These are phyloP conservation scores for Yarrowia sp. DNA, from an alignment of 805 yeast genomes.

Conservation along the genomic window DNA sequence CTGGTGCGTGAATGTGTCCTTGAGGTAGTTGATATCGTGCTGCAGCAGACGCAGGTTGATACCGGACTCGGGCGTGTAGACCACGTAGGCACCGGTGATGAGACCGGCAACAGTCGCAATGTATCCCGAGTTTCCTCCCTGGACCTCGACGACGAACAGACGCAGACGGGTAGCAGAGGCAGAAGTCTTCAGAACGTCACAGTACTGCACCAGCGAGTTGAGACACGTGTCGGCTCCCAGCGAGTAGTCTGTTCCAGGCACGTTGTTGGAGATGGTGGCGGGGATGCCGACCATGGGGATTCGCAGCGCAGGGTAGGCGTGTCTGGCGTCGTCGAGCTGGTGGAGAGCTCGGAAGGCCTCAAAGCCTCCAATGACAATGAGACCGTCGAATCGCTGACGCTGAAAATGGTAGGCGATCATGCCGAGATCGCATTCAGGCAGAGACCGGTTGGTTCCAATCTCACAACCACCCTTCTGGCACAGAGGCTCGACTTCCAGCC, in stretches of 20 bases:
- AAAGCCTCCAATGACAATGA: slow-evolving; percentile 92
- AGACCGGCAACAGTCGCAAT: slow-evolving; percentile 86
- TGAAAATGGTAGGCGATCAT: slow-evolving; percentile 92
- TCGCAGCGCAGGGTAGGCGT: slow-evolving; percentile 84
- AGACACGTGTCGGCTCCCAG: slow-evolving; percentile 95
- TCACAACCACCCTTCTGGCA: slow-evolving; percentile 92
- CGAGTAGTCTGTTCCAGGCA: slow-evolving; percentile 98
- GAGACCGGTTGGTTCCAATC: slow-evolving; percentile 90
- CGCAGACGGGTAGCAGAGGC: slow-evolving; percentile 95
- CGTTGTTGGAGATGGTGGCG: slow-evolving; percentile 95
- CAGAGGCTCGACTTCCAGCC: slow-evolving; percentile 92
- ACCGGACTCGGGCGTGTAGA: slow-evolving; percentile 88
- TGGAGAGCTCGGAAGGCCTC: slow-evolving; percentile 91
- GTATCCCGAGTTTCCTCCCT: slow-evolving; percentile 96
- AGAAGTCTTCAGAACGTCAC: slow-evolving; percentile 93
- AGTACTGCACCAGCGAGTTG: slow-evolving; percentile 86
- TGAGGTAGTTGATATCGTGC: slow-evolving; percentile 74
- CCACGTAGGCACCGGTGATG: slow-evolving; percentile 89
- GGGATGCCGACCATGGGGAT: slow-evolving; percentile 95
- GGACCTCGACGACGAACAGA: slow-evolving; percentile 95
- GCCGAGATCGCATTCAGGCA: slow-evolving; percentile 86
- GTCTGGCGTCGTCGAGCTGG: slow-evolving; percentile 79
- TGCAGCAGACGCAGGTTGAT: slow-evolving; percentile 71
- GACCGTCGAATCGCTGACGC: slow-evolving; percentile 84
- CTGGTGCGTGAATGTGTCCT: slow-evolving; percentile 72